Evolutionary conservation across 495 filamentous ascomycete species (phyloP), one percentile per base, ranked within the genome.

Genomic region (Bathelium albidoporum): DNA sequence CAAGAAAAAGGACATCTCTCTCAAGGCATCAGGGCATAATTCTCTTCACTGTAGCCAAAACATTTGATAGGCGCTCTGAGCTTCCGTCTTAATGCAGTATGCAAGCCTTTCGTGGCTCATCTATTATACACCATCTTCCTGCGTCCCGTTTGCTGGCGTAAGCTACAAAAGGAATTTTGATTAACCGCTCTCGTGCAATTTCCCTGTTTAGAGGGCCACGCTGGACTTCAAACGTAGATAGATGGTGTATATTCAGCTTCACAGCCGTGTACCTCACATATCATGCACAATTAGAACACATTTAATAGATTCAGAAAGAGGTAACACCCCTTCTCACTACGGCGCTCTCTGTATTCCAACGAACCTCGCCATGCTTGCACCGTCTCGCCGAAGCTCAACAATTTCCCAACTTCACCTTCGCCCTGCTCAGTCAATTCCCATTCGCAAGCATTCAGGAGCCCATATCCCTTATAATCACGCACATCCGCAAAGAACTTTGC

Each of bases 381-480:
- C 44, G 44, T 49, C 44, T 49, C 44, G 7, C 22, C 44, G 44
- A 49, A 49, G 44, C 44, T 49, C 44, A 49, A 20, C n/a, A 49
- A 49, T 20, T 49, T 49, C 44, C 44, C 44, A 49, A 49, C 44
- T 49, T 49, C 44, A 9, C 44, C 44, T 49, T 49, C 44, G 44
- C 44, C 44, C 7, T 49, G 44, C 44, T 49, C 22, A n/a, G 12
- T 49, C 44, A n/a, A 49, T 10, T 49, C 18, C 44, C 44, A 49
- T 16, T 49, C 58, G 61, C 65, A 66, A 45, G 32, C 34, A 28
- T 43, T 49, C 18, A 67, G 32, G n/a, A 60, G 64, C 49, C 58
- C 59, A 61, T 64, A 60, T 29, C 65, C 65, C 32, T 39, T 10
- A 45, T 66, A 66, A 3, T 63, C 60, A 43, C 39, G 45, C 41